Conservation (phyloP, 148 eudicot species). For the Suaeda aralocaspica region DNA sequence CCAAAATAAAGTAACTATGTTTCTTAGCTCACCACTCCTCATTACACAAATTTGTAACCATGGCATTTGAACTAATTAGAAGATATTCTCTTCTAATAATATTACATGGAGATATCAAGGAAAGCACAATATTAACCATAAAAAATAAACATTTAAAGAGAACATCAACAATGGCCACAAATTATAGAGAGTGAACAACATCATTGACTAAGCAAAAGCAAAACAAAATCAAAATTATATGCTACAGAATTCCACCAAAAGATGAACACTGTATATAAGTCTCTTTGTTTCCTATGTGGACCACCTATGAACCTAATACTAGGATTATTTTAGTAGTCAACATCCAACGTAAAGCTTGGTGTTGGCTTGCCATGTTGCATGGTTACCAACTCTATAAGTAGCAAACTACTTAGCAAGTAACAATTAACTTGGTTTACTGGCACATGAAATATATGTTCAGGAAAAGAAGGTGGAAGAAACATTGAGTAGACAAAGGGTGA, state of each 20-base stretch:
- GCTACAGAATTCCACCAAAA: neutral
- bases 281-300: conserved; percentile 1
- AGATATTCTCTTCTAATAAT: too few species aligned
- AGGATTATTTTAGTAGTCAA: neutral
- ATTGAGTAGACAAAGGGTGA: too few species aligned
- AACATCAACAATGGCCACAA: conserved; percentile 5
- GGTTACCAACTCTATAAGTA: conserved; percentile 6
- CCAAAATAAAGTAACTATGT: too few species aligned
- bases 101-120: too few species aligned
- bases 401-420: neutral
- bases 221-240: neutral
- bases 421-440: neutral
- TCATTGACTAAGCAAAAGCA: neutral
- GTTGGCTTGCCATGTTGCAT: neutral
- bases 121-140: too few species aligned
- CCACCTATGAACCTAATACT: neutral
- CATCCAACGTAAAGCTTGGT: neutral
- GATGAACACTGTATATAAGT: neutral
- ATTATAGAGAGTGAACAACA: neutral
- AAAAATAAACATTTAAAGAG: neutral
- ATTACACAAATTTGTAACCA: too few species aligned
- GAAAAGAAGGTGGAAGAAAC: neutral
- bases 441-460: neutral
- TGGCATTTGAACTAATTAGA: too few species aligned
- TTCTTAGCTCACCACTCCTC: too few species aligned